A percentile compares a stretch with the other conserved stretches of the same genome.
Evolutionary conservation across 345 rosid species (phyloP).

Genomic region (Boechera stricta): DNA sequence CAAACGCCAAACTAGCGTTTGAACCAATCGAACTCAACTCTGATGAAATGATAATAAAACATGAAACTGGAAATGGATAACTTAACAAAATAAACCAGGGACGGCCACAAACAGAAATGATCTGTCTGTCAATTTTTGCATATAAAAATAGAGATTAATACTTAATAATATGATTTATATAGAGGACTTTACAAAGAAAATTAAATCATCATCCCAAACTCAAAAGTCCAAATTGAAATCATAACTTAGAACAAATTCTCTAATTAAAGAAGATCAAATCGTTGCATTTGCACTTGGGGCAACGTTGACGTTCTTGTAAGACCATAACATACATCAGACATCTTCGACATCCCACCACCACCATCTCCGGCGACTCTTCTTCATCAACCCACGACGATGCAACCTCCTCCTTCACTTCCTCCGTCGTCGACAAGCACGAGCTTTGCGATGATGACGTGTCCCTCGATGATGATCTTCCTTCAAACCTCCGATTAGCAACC

Average conservation of each 20-base stretch:
- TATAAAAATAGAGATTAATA: background rate
- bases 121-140: background rate
- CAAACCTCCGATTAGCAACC: conserved; percentile 13
- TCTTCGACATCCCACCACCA: conserved; percentile 31
- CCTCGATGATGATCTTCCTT: conserved; percentile 19
- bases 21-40: background rate
- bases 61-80: background rate
- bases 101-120: conserved; percentile 19
- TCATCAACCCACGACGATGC: conserved; percentile 40
- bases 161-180: conserved; percentile 10
- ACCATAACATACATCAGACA: conserved; percentile 32
- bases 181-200: conserved; percentile 11
- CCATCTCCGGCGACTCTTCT: conserved; percentile 8
- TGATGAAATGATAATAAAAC: background rate
- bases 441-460: conserved; percentile 23
- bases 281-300: conserved; percentile 25
- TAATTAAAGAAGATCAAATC: conserved; percentile 18
- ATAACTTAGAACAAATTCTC: background rate
- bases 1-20: background rate
- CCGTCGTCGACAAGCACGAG: conserved; percentile 37
- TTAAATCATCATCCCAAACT: conserved; percentile 13
- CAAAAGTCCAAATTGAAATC: conserved; percentile 19
- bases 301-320: conserved; percentile 14
- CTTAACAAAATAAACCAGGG: conserved; percentile 15
- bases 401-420: conserved; percentile 43